phyloP scores from a whole-genome alignment of 345 rosid species.

The Draba incana region DNA sequence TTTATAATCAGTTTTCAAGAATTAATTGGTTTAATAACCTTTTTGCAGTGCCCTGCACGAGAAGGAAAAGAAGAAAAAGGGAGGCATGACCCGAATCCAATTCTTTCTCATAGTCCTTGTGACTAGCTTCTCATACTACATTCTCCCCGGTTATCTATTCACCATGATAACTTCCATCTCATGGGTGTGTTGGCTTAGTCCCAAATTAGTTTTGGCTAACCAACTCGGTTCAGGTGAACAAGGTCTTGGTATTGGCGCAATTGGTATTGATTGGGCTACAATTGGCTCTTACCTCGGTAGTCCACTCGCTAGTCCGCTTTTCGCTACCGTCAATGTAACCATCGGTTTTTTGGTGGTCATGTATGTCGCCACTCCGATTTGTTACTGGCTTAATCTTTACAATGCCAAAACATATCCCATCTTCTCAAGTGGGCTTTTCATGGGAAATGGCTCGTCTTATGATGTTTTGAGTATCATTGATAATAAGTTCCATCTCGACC shows the following conservation, averaged over 20 bases:
- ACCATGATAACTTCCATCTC: slow-evolving; percentile 57
- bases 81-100: slow-evolving; percentile 53
- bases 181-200: slow-evolving; percentile 82
- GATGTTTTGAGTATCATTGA: slow-evolving; percentile 59
- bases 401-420: slow-evolving; percentile 74
- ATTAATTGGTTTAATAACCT: not conserved
- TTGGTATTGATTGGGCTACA: slow-evolving; percentile 83
- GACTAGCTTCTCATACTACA: slow-evolving; percentile 69
- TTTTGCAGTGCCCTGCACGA: slow-evolving; percentile 72
- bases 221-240: slow-evolving; percentile 76
- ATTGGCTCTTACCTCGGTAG: slow-evolving; percentile 71
- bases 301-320: slow-evolving; percentile 85
- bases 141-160: slow-evolving; percentile 68
- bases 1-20: slow-evolving; percentile 7
- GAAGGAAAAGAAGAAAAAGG: slow-evolving; percentile 54
- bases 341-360: slow-evolving; percentile 59
- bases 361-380: slow-evolving; percentile 65
- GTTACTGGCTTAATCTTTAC: slow-evolving; percentile 66
- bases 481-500: slow-evolving; percentile 60
- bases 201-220: slow-evolving; percentile 61
- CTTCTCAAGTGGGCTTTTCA: slow-evolving; percentile 57
- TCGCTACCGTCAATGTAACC: slow-evolving; percentile 70
- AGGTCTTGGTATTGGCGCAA: slow-evolving; percentile 76
- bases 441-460: slow-evolving; percentile 54
- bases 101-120: slow-evolving; percentile 65